These are phyloP conservation scores for Hypoxylon sp. DNA, from an alignment of 2,329 filamentous ascomycete genomes.

Conservation along the genomic window DNA sequence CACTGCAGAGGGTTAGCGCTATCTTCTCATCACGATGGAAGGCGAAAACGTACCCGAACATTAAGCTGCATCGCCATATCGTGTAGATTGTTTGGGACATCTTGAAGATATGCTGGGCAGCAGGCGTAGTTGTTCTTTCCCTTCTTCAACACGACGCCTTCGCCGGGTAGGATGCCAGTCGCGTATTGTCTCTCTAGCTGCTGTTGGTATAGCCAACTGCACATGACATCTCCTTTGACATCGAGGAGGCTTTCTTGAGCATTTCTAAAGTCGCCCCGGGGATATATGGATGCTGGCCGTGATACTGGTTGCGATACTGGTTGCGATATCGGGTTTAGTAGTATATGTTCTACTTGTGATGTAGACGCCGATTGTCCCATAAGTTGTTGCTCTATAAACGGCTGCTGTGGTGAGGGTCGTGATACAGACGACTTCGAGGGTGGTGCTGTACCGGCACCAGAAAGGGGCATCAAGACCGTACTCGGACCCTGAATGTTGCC, in stretches of 20 bases:
- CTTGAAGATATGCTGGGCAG: conserved; percentile 50
- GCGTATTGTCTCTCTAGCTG: conserved; percentile 60
- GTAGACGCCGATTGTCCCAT: neutral
- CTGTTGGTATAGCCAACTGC: conserved; percentile 69
- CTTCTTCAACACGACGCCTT: conserved; percentile 53
- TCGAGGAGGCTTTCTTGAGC: conserved; percentile 56
- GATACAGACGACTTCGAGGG: conserved; percentile 32
- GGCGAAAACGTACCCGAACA: conserved; percentile 46
- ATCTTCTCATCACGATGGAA: neutral
- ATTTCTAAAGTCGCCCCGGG: conserved; percentile 52
- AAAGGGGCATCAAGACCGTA: conserved; percentile 16
- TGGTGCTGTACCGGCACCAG: conserved; percentile 34
- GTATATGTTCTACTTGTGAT: neutral
- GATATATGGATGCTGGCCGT: conserved; percentile 38
- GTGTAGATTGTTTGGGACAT: conserved; percentile 47
- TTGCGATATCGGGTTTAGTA: neutral
- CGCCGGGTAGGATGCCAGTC: conserved; percentile 48
- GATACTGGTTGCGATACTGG: neutral
- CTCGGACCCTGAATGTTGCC: conserved; percentile 19
- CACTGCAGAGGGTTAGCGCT: conserved; percentile 54
- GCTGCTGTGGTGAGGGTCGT: neutral
- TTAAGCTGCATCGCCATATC: conserved; percentile 51
- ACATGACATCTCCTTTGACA: conserved; percentile 68
- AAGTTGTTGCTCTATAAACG: too few species aligned
- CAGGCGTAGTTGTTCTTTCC: conserved; percentile 49